Evolutionary conservation across 2,329 filamentous ascomycete genomes (phyloP).

Genomic region (Ascochyta pisi): DNA sequence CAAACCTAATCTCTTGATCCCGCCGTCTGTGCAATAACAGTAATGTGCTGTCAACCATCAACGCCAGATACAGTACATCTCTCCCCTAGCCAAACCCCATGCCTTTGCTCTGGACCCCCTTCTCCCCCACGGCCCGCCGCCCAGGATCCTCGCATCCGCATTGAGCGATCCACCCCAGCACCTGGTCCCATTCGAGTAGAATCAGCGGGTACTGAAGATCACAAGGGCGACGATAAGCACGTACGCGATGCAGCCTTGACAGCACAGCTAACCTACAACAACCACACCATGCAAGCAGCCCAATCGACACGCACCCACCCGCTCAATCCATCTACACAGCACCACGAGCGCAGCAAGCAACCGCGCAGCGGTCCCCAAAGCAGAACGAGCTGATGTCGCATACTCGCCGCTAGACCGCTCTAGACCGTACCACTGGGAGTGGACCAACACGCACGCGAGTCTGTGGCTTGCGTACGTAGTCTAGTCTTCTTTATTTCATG

Average conservation of each 20-base stretch:
- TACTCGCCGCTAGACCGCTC: slow-evolving; percentile 8
- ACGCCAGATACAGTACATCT: not conserved
- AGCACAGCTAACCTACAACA: too few species aligned
- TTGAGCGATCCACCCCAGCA: not conserved
- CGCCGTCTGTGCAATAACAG: not conserved
- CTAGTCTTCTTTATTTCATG: too few species aligned
- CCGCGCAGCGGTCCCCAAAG: not conserved
- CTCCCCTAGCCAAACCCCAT: not conserved
- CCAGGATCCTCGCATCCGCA: not conserved
- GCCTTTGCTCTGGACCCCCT: not conserved
- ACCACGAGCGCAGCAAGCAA: not conserved
- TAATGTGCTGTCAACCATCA: too few species aligned
- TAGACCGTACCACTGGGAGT: slow-evolving; percentile 7
- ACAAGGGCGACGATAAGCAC: too few species aligned
- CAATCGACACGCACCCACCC: too few species aligned
- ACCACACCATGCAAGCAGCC: too few species aligned
- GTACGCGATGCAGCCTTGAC: too few species aligned
- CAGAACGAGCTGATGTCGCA: slow-evolving; percentile 7
- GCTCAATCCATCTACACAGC: slow-evolving; percentile 8
- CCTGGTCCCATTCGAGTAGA: not conserved
- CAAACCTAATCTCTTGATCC: slow-evolving; percentile 1
- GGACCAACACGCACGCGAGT: not conserved
- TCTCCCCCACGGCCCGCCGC: not conserved
- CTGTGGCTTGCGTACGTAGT: slow-evolving; percentile 10
- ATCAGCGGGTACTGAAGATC: too few species aligned